phyloP scores from a whole-genome alignment of 768 basidiomycete genomes.

The Mycena floridula region DNA sequence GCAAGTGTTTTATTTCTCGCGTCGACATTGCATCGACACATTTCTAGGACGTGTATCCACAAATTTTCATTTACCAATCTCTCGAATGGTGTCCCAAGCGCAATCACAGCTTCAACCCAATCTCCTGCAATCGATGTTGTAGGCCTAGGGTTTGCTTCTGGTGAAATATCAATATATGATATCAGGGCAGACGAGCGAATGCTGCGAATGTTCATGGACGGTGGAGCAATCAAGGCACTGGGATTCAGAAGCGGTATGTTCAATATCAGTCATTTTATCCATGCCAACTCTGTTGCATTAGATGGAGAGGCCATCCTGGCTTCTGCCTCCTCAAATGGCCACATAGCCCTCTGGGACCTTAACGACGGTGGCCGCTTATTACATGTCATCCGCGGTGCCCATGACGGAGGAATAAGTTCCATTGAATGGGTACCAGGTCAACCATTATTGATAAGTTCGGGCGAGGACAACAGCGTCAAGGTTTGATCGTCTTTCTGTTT shows the following conservation, averaged over 20 bases:
- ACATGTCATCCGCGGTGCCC: slow-evolving; percentile 83
- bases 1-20: slow-evolving; percentile 32
- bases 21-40: slow-evolving; percentile 1
- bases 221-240: slow-evolving; percentile 67
- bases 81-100: slow-evolving; percentile 28
- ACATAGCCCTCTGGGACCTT: slow-evolving; percentile 92
- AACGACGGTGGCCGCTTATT: slow-evolving; percentile 75
- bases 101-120: slow-evolving; percentile 78
- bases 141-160: slow-evolving; percentile 86
- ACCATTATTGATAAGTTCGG: slow-evolving; percentile 82
- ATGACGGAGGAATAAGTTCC: slow-evolving; percentile 77
- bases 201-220: slow-evolving; percentile 88
- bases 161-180: slow-evolving; percentile 86
- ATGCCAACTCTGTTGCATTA: slow-evolving; percentile 20
- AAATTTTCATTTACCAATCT: slow-evolving; percentile 57
- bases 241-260: slow-evolving; percentile 79
- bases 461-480: slow-evolving; percentile 94
- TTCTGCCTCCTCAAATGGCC: slow-evolving; percentile 79
- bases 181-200: slow-evolving; percentile 85
- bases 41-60: slow-evolving; percentile 71
- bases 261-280: not conserved
- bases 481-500: slow-evolving; percentile 28
- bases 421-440: slow-evolving; percentile 93
- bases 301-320: slow-evolving; percentile 89
- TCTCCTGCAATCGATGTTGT: slow-evolving; percentile 96